Evolutionary conservation across 108 stramenopile genomes (phyloP), one percentile per base, ranked within the genome.

Genomic region (Schizochytrium sp.): DNA sequence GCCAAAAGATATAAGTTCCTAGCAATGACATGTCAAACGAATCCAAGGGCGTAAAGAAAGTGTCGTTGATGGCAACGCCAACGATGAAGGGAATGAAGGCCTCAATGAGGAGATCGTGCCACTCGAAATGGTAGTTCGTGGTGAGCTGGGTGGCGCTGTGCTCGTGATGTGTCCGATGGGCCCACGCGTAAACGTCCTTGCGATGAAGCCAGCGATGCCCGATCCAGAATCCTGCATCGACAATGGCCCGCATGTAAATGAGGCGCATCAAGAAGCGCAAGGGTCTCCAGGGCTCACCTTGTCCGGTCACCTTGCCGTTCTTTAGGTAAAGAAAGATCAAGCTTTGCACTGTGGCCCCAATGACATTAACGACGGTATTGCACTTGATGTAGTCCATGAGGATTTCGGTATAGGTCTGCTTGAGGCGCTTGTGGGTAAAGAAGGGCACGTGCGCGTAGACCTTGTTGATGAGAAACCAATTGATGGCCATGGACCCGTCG

Each of bases 101-200:
- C 4, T 83, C 76, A 12, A 83, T 53, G 51, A 83, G n/a, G 25
- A 83, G 51, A 2, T 83, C 76, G 48, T 53, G 51, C 76, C 76
- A 83, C n/a, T 83, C 48, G 48, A 83, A 83, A 23, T 83, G 76
- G 51, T 83, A 83, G 76, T 83, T 83, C 19, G 76, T 83, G n/a
- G 76, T 83, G 25, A 83, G 76, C 51, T 47, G 45, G 18, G 76
- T 83, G 45, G 45, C 51, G 28, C 51, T 83, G 76, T 83, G 76
- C 28, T 83, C 76, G 76, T 83, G 76, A 45, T 83, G 76, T 45
- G 48, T 47, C 0, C 51, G 19, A 23, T 83, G 76, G 18, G 51
- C 48, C 76, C 76, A 83, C 41, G 63, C 6, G 51, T 83, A 83
- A 18, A 83, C 28, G 4, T 47, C 25, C 51, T 83, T 83, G 25